Evolutionary conservation across 202 grass and related monocot genomes (phyloP).

Genomic region (Musa balbisiana): DNA sequence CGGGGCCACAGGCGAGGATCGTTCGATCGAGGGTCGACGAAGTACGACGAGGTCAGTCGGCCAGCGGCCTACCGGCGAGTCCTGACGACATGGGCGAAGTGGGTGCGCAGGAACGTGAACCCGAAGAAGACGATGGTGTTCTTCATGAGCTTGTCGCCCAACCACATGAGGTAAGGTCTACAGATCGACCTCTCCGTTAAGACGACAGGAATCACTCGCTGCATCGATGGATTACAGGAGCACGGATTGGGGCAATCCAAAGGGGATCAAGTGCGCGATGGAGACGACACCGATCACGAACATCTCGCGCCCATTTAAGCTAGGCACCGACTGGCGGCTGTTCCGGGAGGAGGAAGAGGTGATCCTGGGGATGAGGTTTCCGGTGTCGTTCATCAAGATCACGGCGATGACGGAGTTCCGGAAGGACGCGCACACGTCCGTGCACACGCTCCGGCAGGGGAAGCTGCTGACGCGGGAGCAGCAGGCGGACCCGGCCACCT

Average conservation of each 20-base stretch:
- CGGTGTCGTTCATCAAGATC: conserved; percentile 2
- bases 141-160: conserved; percentile 8
- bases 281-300: conserved; percentile 45
- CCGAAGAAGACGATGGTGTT: not conserved
- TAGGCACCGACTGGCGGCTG: not conserved
- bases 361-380: not conserved
- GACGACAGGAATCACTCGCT: too few relatives aligned
- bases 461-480: conserved; percentile 6
- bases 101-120: not conserved
- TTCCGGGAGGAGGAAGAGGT: not conserved
- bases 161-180: conserved; percentile 1
- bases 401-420: conserved; percentile 1
- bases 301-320: not conserved
- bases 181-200: too few relatives aligned
- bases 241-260: conserved; percentile 52
- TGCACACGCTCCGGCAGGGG: conserved; percentile 2
- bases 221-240: not conserved
- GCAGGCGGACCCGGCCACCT: not conserved
- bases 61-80: not conserved
- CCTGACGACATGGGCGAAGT: not conserved
- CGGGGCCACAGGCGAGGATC: not conserved
- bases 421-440: conserved; percentile 5
- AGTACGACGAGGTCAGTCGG: not conserved
- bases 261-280: conserved; percentile 51
- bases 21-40: not conserved